phyloP scores from a whole-genome alignment of 371 early-diverging fungal species.

The Saksenaea vasiformis region DNA sequence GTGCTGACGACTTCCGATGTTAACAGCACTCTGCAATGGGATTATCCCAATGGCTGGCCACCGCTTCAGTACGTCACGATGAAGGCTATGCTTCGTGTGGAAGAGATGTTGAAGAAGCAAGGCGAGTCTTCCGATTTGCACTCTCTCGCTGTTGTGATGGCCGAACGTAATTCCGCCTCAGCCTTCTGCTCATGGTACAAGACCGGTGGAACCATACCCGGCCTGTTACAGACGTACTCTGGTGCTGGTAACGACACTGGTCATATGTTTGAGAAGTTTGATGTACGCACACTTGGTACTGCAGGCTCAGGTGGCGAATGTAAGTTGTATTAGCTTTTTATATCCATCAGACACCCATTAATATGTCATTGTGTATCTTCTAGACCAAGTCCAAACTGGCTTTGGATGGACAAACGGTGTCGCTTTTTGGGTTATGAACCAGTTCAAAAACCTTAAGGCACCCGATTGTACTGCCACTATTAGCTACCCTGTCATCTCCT shows the following conservation, averaged over 20 bases:
- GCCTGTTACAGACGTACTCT: constrained; percentile 32
- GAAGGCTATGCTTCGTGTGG: constrained; percentile 45
- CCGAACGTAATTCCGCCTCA: constrained; percentile 63
- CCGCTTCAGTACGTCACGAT: constrained; percentile 60
- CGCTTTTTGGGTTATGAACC: constrained; percentile 65
- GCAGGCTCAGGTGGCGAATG: constrained; percentile 85
- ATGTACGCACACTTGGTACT: constrained; percentile 56
- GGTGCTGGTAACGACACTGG: constrained; percentile 37
- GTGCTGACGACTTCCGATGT: constrained; percentile 69
- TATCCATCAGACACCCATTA: not conserved
- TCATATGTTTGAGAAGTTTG: constrained; percentile 86
- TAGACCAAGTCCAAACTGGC: constrained; percentile 75
- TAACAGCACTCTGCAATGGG: constrained; percentile 83
- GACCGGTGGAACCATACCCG: constrained; percentile 65
- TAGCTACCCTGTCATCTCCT: not conserved
- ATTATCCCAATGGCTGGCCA: constrained; percentile 86
- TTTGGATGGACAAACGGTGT: constrained; percentile 97
- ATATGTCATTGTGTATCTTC: not conserved
- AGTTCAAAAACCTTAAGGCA: constrained; percentile 46
- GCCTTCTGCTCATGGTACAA: constrained; percentile 74
- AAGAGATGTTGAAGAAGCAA: constrained; percentile 15
- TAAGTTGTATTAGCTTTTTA: constrained; percentile 6
- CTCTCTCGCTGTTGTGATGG: constrained; percentile 49
- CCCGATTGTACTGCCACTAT: constrained; percentile 34
- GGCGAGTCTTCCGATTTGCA: not conserved